Percentiles rank a stretch among this genome's conserved stretches.
phyloP scores from a whole-genome alignment of 2,329 filamentous ascomycete genomes.

The Diaporthe vaccinii region DNA sequence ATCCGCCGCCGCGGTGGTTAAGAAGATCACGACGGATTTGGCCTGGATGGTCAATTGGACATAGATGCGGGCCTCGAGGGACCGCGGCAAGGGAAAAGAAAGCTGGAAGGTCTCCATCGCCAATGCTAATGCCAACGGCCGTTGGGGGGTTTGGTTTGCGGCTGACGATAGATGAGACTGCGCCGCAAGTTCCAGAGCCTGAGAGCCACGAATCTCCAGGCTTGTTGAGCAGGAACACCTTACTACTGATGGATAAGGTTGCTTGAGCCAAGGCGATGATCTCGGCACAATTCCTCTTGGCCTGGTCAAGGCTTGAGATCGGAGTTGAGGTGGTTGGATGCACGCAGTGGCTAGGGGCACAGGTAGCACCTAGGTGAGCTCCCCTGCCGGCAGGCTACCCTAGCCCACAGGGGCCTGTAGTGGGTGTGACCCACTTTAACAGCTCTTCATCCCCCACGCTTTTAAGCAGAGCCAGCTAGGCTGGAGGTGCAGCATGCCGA shows the following conservation, averaged over 20 bases:
- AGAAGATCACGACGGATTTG: conserved; percentile 71
- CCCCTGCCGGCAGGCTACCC: conserved; percentile 1
- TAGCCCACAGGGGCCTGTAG: background rate
- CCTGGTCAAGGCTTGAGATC: background rate
- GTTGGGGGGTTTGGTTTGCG: background rate
- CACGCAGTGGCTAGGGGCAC: background rate
- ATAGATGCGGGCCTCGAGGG: conserved; percentile 73
- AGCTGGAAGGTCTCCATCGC: conserved; percentile 56
- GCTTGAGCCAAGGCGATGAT: conserved; percentile 21
- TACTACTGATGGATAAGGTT: background rate
- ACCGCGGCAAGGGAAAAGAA: conserved; percentile 71
- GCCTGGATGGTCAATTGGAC: conserved; percentile 70
- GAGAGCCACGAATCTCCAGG: background rate
- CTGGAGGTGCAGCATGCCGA: conserved; percentile 17
- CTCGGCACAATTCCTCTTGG: conserved; percentile 15
- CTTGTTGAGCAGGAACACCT: background rate
- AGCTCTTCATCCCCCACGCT: background rate
- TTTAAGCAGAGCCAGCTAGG: background rate
- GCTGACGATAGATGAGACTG: background rate
- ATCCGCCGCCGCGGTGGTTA: conserved; percentile 70
- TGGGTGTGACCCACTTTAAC: conserved; percentile 7
- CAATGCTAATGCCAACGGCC: background rate
- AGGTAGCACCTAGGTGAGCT: background rate
- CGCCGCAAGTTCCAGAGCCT: background rate
- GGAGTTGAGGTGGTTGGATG: background rate